Evolutionary conservation across 1,284 basidiomycete genomes (phyloP).

Genomic region (Crucibulum parvulum): DNA sequence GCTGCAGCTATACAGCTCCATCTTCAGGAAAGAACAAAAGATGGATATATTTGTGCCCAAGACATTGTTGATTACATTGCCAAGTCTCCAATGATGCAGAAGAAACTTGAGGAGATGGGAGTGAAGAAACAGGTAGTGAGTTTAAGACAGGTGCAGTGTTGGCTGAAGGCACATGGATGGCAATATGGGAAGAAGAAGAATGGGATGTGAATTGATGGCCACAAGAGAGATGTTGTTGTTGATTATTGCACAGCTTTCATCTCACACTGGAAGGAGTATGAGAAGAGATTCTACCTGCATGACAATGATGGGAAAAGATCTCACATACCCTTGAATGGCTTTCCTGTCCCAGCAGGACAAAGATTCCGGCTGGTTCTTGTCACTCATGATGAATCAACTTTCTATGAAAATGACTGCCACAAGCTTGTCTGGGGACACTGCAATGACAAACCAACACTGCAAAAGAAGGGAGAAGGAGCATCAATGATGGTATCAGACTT

Average conservation of each 20-base stretch:
- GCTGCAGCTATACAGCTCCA: not conserved
- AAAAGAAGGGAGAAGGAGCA: conserved; percentile 39
- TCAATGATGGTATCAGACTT: conserved; percentile 43
- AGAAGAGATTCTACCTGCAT: not conserved
- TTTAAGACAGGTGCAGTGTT: not conserved
- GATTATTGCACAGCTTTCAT: not conserved
- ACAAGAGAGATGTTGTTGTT: not conserved
- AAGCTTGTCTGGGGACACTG: conserved; percentile 35
- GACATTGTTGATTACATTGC: not conserved
- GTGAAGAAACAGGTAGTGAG: not conserved
- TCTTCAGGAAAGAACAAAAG: not conserved
- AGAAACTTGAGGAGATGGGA: not conserved
- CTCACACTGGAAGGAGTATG: not conserved
- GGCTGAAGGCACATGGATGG: not conserved
- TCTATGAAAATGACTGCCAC: conserved; percentile 42
- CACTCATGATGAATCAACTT: conserved; percentile 47
- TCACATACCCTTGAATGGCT: conserved; percentile 11
- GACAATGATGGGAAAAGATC: not conserved
- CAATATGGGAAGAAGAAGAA: not conserved
- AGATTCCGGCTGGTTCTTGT: conserved; percentile 31
- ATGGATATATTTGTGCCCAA: not conserved
- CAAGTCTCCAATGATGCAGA: not conserved
- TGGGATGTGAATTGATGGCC: not conserved
- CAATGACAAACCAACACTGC: not conserved
- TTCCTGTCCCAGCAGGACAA: conserved; percentile 18